Evolutionary conservation across 768 basidiomycete species (phyloP).

Genomic region (Tulasnella calospora): DNA sequence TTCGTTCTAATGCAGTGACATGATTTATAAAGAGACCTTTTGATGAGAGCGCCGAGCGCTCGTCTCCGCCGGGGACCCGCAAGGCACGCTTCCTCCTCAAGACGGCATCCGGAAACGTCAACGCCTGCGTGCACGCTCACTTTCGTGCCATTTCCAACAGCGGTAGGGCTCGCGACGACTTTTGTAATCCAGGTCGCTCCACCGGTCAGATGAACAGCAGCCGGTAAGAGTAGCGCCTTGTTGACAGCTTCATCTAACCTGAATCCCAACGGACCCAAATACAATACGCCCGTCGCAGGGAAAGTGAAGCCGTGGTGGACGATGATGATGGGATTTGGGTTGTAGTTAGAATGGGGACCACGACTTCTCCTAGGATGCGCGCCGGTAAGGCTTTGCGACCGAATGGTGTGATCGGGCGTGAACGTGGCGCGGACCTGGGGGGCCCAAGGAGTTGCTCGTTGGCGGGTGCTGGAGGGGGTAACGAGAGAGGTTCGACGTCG

Average conservation of each 20-base stretch:
- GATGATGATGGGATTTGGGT: no score
- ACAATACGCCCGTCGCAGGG: slow-evolving; percentile 47
- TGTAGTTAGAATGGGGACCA: no score
- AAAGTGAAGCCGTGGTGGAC: no score
- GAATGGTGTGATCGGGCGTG: slow-evolving; percentile 44
- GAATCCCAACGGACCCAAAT: slow-evolving; percentile 67
- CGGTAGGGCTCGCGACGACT: no score
- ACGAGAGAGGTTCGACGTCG: slow-evolving; percentile 21
- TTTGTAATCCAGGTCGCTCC: neutral
- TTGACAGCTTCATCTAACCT: slow-evolving; percentile 79
- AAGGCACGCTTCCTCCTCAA: slow-evolving; percentile 60
- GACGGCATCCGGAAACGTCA: slow-evolving; percentile 46
- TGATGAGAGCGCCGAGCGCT: slow-evolving; percentile 61
- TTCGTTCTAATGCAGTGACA: no score
- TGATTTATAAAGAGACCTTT: slow-evolving; percentile 40
- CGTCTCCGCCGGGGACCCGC: slow-evolving; percentile 69
- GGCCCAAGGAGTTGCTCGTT: neutral
- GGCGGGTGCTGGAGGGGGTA: slow-evolving; percentile 4
- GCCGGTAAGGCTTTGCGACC: neutral
- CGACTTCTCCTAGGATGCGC: slow-evolving; percentile 37
- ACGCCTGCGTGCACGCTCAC: no score
- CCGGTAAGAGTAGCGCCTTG: slow-evolving; percentile 63
- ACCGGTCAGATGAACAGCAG: slow-evolving; percentile 39
- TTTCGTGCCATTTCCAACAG: no score
- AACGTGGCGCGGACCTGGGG: neutral